These are phyloP conservation scores for Rhodotorula mucilaginosa DNA, from an alignment of 1,284 basidiomycete species.

Conservation along the genomic window DNA sequence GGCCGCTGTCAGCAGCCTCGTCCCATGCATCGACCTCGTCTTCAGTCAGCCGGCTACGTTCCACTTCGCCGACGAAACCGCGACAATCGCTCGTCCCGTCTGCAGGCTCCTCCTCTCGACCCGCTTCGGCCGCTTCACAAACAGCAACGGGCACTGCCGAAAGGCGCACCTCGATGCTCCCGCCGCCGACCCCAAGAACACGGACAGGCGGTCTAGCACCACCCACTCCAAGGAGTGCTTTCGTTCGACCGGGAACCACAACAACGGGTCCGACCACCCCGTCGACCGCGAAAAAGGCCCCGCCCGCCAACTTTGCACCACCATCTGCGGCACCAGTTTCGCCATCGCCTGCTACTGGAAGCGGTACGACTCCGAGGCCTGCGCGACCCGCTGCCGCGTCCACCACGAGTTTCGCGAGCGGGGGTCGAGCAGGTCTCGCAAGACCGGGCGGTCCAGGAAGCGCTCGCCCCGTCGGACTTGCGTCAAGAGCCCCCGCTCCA, in stretches of 20 bases:
- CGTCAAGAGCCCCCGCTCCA: not conserved
- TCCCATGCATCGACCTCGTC: not conserved
- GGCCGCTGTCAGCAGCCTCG: not conserved
- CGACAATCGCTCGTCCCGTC: not conserved
- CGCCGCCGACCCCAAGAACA: slow-evolving; percentile 45
- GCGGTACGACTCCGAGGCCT: not conserved
- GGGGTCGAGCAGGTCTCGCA: not conserved
- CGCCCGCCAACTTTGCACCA: slow-evolving; percentile 44
- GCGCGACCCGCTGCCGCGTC: not conserved
- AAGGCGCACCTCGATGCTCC: not conserved
- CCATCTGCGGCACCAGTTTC: slow-evolving; percentile 9
- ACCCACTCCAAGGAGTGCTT: not conserved
- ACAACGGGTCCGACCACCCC: not conserved
- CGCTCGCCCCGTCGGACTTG: too few species aligned
- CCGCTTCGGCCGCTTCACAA: not conserved
- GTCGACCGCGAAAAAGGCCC: slow-evolving; percentile 8
- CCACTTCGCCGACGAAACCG: not conserved
- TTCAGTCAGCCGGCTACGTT: not conserved
- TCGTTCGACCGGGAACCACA: not conserved
- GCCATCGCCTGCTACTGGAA: not conserved
- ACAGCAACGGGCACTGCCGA: not conserved
- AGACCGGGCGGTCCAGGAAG: not conserved
- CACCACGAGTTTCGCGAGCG: not conserved
- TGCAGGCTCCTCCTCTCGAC: not conserved
- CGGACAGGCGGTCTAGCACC: slow-evolving; percentile 9